These are phyloP conservation scores for Podospora fimiseda DNA, from an alignment of 495 filamentous ascomycete genomes.

Conservation along the genomic window DNA sequence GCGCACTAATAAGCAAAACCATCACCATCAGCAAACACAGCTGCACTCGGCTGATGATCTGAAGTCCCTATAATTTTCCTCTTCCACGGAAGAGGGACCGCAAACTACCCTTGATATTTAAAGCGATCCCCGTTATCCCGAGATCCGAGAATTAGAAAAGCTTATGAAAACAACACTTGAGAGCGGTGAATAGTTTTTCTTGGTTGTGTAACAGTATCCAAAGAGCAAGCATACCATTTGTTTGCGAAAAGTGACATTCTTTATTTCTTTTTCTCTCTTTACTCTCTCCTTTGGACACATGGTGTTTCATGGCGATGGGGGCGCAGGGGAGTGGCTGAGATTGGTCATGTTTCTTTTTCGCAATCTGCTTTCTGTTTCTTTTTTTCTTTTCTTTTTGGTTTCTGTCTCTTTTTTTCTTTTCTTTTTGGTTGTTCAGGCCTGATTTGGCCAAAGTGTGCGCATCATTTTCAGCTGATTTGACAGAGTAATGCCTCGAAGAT, in stretches of 20 bases:
- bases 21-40: slow-evolving; percentile 21
- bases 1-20: slow-evolving; percentile 28
- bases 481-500: too few relatives aligned
- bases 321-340: too few relatives aligned
- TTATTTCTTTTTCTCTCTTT: slow-evolving; percentile 1
- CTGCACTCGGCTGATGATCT: slow-evolving; percentile 23
- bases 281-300: slow-evolving; percentile 1
- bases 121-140: neutral
- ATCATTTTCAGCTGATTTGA: too few relatives aligned
- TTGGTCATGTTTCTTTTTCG: too few relatives aligned
- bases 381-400: too few relatives aligned
- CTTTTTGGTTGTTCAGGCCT: too few relatives aligned
- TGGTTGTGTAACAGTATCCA: slow-evolving; percentile 5
- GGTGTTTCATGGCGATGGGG: neutral
- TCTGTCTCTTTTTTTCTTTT: too few relatives aligned
- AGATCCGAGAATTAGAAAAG: neutral
- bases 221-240: slow-evolving; percentile 8
- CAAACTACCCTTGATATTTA: neutral
- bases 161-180: slow-evolving; percentile 1
- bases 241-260: neutral
- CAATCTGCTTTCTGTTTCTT: too few relatives aligned
- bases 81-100: neutral
- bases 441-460: too few relatives aligned
- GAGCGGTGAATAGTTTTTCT: neutral
- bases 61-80: slow-evolving; percentile 11